phyloP scores from a whole-genome alignment of 768 basidiomycete species.

The Tylopilus felleus region DNA sequence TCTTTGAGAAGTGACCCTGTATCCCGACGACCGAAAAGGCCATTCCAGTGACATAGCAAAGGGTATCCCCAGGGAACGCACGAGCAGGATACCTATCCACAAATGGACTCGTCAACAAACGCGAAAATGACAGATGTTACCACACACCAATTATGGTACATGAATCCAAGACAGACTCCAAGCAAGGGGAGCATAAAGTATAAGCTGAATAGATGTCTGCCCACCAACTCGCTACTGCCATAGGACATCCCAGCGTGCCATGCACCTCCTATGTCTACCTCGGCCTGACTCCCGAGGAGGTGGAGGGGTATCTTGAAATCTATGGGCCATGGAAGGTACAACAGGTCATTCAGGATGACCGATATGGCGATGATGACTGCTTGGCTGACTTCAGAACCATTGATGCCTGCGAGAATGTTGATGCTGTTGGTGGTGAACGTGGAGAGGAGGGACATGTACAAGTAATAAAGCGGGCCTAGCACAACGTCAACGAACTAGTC shows the following conservation, averaged over 20 bases:
- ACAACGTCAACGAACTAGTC: conserved; percentile 2
- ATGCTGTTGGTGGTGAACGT: conserved; percentile 98
- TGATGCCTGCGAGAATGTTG: conserved; percentile 97
- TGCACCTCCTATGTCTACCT: conserved; percentile 72
- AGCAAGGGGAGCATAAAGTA: conserved; percentile 97
- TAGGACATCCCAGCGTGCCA: conserved; percentile 84
- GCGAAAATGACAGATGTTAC: background rate
- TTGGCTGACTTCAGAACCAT: conserved; percentile 94
- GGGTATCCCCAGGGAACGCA: conserved; percentile 93
- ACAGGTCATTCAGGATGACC: conserved; percentile 85
- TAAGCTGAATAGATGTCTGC: conserved; percentile 90
- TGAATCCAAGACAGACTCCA: conserved; percentile 83
- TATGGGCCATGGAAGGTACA: conserved; percentile 89
- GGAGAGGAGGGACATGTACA: conserved; percentile 94
- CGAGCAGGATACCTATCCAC: conserved; percentile 88
- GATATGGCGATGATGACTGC: conserved; percentile 89
- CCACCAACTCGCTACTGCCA: conserved; percentile 83
- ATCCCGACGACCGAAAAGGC: conserved; percentile 98
- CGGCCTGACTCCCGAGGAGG: conserved; percentile 60
- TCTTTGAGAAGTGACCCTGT: conserved; percentile 96
- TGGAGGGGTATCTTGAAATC: conserved; percentile 71
- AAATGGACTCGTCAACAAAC: background rate
- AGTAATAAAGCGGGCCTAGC: conserved; percentile 88
- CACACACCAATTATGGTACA: conserved; percentile 94
- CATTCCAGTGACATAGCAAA: conserved; percentile 98